Conservation (phyloP, 305 asterid species). For the Striga hermonthica region DNA sequence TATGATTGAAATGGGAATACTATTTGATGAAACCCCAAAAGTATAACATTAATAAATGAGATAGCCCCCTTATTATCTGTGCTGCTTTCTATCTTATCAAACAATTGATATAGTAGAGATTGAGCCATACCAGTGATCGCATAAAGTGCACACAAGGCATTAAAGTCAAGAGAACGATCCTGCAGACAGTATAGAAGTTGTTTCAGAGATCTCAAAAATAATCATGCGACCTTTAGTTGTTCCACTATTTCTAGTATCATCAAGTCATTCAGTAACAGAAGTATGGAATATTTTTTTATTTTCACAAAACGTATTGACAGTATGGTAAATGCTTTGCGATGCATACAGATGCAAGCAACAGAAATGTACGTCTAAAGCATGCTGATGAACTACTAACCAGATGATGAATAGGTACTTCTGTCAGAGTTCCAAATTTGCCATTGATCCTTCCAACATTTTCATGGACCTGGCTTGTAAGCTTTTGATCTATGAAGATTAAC, state of each 20-base stretch:
- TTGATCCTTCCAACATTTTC: conserved; percentile 87
- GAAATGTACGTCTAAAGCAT: background rate
- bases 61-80: background rate
- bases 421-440: conserved; percentile 76
- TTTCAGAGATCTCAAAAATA: conserved; percentile 25
- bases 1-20: no score
- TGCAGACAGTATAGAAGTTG: conserved; percentile 39
- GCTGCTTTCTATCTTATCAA: background rate
- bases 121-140: conserved; percentile 61
- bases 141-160: conserved; percentile 71
- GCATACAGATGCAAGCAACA: conserved; percentile 27
- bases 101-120: conserved; percentile 4
- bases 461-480: conserved; percentile 80
- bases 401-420: conserved; percentile 79
- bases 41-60: background rate
- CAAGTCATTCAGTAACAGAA: background rate
- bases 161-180: conserved; percentile 81
- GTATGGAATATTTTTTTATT: no score
- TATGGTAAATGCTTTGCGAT: no score
- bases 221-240: conserved; percentile 3
- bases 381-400: conserved; percentile 50
- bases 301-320: no score
- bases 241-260: background rate
- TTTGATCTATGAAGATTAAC: conserved; percentile 52
- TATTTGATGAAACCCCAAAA: no score